Base-by-base conservation (phyloP, 2,329 filamentous ascomycete genomes). In the Acrodontium crateriforme region DNA sequence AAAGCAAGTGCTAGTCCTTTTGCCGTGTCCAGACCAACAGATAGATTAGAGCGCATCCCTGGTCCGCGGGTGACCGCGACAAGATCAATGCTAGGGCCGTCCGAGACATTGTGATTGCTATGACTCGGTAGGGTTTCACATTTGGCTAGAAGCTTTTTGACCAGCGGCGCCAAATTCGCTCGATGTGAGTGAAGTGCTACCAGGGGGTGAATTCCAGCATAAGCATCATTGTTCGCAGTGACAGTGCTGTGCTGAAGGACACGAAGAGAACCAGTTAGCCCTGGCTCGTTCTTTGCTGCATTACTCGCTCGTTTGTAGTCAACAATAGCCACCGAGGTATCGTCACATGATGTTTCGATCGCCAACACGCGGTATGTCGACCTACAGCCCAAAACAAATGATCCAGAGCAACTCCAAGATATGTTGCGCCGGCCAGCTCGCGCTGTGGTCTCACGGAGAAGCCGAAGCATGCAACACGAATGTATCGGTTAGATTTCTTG, bases 41-140 rank as follows among this genome's bases (percentile, higher is more conserved):
- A 67, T 16, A 98, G 64, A 44, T 81, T 83, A 4, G 77, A 67
- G 16, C 69, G 61, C 80, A 94, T 93, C 12, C 89, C 89, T 0
- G 89, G 89, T 0, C 89, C 89, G 31, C 87, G 69, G 5, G 89
- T 95, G 10, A 80, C 85, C 5, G 80, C 72, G n/a, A 98, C 65
- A 37, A 94, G 79, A 56, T 94, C 80, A 0, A 82, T 83, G 22
- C 68, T 65, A 37, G 53, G 3, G 13, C 21, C 31, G 9, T 18
- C 24, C 9, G 6, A 4, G 18, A 23, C 14, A 32, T 28, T 25
- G 22, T 10, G 6, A 3, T 22, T 29, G 9, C 12, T 6, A 14
- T 10, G 3, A 9, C 18, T 13, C 11, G 15, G 4, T 28, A 13
- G 5, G n/a, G 48, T 3, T 50, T 22, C 20, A 12, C 10, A n/a